Base-by-base conservation (phyloP, 225 moss, liverwort and hornwort species). In the Antitrichia curtipendula region DNA sequence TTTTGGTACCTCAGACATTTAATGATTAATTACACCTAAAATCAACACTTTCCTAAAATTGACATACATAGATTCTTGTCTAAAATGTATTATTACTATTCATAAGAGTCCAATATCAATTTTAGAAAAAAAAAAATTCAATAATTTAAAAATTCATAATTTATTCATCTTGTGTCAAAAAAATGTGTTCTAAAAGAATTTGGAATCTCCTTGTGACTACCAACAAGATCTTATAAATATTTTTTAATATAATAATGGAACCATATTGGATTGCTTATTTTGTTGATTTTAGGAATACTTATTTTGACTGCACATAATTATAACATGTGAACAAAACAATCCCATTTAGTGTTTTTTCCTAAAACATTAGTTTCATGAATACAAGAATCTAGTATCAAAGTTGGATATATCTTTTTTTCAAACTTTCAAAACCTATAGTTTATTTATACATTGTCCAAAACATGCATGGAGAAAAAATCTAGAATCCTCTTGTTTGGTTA, bases 391-490 rank as follows among this genome's bases (percentile, higher is more conserved):
- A 25, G 8, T 0, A 0, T 53, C 21, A 53, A 77, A 54, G 16
- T 54, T n/a, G 0, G 22, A 36, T 52, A 52, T 0, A 22, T 1
- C 2, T 36, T 36, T 13, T 22, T 0, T 34, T 21, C 2, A 6
- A 47, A 31, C 16, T 49, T 49, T 49, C 7, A 49, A 2, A 49
- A 49, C 0, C 4, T 10, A 47, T 47, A 31, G 3, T 50, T 50
- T 21, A 50, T 32, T 50, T 2, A 8, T 52, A 22, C 3, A 52
- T 34, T 13, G 5, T 75, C 2, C 22, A 3, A 36, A 75, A 52
- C 0, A 75, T 75, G 5, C 8, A 52, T 52, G 0, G 0, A 0
- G 0, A 52, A 1, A 36, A 52, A 23, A 36, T 14, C 6, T 36
- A 14, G 0, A n/a, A 52, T 34, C 14, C 12, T 3, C 6, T 13